These are phyloP conservation scores for Microsporum canis DNA, from an alignment of 2,329 filamentous ascomycete species.

Conservation along the genomic window DNA sequence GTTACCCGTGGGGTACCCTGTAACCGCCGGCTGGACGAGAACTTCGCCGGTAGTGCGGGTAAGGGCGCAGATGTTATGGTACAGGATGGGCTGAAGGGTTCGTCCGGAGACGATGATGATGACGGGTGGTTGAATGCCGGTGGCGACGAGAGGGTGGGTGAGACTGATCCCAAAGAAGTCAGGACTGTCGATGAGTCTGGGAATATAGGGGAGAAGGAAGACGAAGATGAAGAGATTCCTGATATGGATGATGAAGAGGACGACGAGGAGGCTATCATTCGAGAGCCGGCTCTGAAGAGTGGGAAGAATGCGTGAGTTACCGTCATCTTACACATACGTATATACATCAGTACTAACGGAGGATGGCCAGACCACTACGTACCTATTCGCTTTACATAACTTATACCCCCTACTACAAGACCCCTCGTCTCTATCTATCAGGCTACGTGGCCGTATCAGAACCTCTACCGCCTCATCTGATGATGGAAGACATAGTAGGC, in stretches of 20 bases:
- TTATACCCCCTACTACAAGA: slow-evolving; percentile 94
- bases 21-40: slow-evolving; percentile 78
- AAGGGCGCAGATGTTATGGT: slow-evolving; percentile 71
- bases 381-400: slow-evolving; percentile 99
- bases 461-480: slow-evolving; percentile 67
- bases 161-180: slow-evolving; percentile 66
- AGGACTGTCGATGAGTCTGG: slow-evolving; percentile 81
- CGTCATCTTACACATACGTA: slow-evolving; percentile 11
- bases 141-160: slow-evolving; percentile 58
- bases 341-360: slow-evolving; percentile 8
- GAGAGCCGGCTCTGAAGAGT: slow-evolving; percentile 47
- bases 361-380: slow-evolving; percentile 55
- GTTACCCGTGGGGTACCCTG: slow-evolving; percentile 92
- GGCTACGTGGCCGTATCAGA: slow-evolving; percentile 73
- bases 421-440: slow-evolving; percentile 86
- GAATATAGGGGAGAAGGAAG: slow-evolving; percentile 64
- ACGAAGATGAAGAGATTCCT: slow-evolving; percentile 71
- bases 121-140: slow-evolving; percentile 90
- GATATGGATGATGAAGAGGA: slow-evolving; percentile 98
- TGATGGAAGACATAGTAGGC: slow-evolving; percentile 95
- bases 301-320: slow-evolving; percentile 44
- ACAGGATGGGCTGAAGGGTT: slow-evolving; percentile 56
- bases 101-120: slow-evolving; percentile 39
- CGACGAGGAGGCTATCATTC: slow-evolving; percentile 87
- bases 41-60: slow-evolving; percentile 80